Evolutionary conservation across 805 yeast genomes (phyloP), one percentile per base, ranked within the genome.

Genomic region (Wickerhamiella domercqiae): DNA sequence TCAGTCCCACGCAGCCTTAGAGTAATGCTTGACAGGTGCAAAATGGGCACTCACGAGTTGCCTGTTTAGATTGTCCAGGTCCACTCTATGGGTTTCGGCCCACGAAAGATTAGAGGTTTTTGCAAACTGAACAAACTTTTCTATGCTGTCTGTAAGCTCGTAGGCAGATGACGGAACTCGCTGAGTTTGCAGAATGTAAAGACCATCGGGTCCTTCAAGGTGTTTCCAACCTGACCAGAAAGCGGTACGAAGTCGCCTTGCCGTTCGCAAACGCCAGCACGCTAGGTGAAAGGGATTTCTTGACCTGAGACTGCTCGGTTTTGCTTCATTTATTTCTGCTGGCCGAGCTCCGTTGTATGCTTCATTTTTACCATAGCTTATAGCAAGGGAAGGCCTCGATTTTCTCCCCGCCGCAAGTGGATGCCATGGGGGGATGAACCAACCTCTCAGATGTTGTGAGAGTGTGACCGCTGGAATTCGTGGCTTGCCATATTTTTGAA

Each of bases 361-460:
- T 3, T 4, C 29, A 11, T 48, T 48, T 2, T 18, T 20, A 13
- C 36, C 22, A 7, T 39, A 41, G 5, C 43, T 11, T 1, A 42
- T 39, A 3, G 29, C 40, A 19, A 48, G 15, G 2, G 48, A 43
- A 1, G 52, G 52, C 20, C 52, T 42, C 15, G 50, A 44, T 7
- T 34, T 39, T 6, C 52, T 40, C n/a, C 39, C 47, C 16, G 37
- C 41, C 3, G 49, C 45, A 3, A 46, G 19, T 1, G 46, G 43
- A 37, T 48, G 52, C 52, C 51, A 48, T 6, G 52, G 49, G 5
- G 52, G 52, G 24, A 46, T 40, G 25, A 38, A 48, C 18, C 17
- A 37, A 4, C 39, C 22, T 5, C 33, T 15, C 13, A 29, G 34
- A 5, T 33, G 11, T 3, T 19, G 13, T 4, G 29, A 21, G 13